These are phyloP conservation scores for Vitellaria paradoxa DNA, from an alignment of 179 eudicot species.

Conservation along the genomic window DNA sequence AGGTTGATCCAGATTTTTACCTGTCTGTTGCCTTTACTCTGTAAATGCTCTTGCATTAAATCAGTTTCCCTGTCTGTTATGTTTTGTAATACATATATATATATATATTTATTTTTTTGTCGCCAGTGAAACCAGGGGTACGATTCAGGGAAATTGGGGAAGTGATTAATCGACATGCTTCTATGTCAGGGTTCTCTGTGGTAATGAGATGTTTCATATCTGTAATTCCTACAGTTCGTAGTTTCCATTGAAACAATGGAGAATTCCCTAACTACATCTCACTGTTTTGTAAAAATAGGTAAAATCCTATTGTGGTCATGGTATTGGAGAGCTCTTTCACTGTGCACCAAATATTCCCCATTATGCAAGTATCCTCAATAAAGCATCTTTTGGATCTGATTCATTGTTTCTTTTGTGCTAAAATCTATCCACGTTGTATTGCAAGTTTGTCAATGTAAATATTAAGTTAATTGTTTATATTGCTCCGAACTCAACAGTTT, in stretches of 20 bases:
- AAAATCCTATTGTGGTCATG: conserved; percentile 93
- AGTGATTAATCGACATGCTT: conserved; percentile 86
- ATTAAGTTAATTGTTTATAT: not conserved
- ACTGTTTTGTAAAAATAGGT: conserved; percentile 48
- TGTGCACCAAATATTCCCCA: conserved; percentile 99
- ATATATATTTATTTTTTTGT: not conserved
- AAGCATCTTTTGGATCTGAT: not conserved
- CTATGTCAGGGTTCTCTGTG: conserved; percentile 94
- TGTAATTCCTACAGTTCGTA: not conserved
- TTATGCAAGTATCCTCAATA: conserved; percentile 82
- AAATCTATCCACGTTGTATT: not conserved
- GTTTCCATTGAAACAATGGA: not conserved
- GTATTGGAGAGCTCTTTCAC: conserved; percentile 98
- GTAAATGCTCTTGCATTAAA: no score
- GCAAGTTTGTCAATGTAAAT: not conserved
- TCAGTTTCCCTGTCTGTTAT: not conserved
- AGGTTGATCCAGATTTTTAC: no score
- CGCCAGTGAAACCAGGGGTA: conserved; percentile 90
- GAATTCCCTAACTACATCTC: not conserved
- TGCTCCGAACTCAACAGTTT: not conserved
- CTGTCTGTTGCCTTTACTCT: no score
- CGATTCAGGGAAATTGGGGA: conserved; percentile 97
- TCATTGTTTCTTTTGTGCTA: not conserved
- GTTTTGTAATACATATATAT: not conserved
- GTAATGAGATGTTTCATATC: conserved; percentile 35